Conservation (phyloP, 352 stramenopile genomes). For the Globisporangium parvum region DNA sequence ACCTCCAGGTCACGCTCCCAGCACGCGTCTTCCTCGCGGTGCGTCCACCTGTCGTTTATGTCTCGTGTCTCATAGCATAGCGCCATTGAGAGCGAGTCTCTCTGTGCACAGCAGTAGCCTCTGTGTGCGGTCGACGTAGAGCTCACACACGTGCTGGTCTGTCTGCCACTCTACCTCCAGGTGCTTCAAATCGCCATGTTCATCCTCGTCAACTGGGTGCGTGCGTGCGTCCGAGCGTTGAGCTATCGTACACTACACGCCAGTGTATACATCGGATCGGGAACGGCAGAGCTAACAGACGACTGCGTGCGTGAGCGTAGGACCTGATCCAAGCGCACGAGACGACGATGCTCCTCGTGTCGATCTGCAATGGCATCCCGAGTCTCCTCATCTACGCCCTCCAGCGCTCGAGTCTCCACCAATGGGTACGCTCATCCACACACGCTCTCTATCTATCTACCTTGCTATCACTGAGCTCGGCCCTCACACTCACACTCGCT, state of each 20-base stretch:
- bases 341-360: slow-evolving; percentile 67
- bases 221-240: background rate
- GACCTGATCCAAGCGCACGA: slow-evolving; percentile 62
- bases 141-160: too few species aligned
- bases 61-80: background rate
- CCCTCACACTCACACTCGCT: background rate
- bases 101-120: background rate
- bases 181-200: slow-evolving; percentile 74
- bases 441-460: background rate
- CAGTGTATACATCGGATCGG: background rate
- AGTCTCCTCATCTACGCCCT: slow-evolving; percentile 64
- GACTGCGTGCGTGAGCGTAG: slow-evolving; percentile 9
- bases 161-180: slow-evolving; percentile 14
- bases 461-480: too few species aligned
- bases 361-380: slow-evolving; percentile 61
- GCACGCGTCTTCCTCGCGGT: slow-evolving; percentile 61
- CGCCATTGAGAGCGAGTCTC: background rate
- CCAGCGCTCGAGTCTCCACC: slow-evolving; percentile 63
- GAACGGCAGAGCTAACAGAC: too few species aligned
- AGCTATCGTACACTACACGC: background rate
- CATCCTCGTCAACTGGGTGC: slow-evolving; percentile 61
- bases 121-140: too few species aligned
- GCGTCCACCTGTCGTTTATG: background rate
- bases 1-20: slow-evolving; percentile 70
- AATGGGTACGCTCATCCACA: slow-evolving; percentile 48